Percentiles rank a stretch among this genome's conserved stretches.
These are phyloP conservation scores for Neofusicoccum ribis DNA, from an alignment of 2,329 filamentous ascomycete genomes.

Conservation along the genomic window DNA sequence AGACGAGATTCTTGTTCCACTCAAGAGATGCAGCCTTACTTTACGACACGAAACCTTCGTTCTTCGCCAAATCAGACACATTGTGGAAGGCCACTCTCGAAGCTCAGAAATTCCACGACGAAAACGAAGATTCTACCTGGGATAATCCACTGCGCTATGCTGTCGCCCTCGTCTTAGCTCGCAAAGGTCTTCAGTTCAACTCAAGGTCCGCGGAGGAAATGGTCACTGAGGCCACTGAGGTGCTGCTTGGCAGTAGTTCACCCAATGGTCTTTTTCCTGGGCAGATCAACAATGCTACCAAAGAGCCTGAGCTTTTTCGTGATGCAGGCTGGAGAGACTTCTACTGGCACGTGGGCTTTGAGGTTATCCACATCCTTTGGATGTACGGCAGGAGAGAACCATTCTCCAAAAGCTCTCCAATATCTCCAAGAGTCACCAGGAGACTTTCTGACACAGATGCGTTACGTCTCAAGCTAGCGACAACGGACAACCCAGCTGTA, in stretches of 20 bases:
- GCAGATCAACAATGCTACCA: neutral
- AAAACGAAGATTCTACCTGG: neutral
- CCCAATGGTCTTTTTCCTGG: neutral
- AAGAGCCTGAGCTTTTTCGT: neutral
- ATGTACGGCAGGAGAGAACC: neutral
- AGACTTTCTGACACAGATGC: too few species aligned
- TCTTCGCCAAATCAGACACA: neutral
- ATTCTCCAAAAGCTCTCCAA: too few species aligned
- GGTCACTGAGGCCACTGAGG: neutral
- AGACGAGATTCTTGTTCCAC: constrained; percentile 21
- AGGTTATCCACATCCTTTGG: constrained; percentile 19
- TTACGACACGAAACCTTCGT: neutral
- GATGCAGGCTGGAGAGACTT: neutral
- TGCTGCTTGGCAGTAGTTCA: neutral
- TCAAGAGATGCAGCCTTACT: constrained; percentile 18
- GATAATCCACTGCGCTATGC: neutral
- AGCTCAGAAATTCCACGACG: neutral
- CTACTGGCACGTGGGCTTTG: constrained; percentile 18
- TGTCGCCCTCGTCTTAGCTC: neutral
- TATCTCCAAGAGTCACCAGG: too few species aligned
- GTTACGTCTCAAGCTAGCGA: too few species aligned
- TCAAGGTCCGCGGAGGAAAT: neutral
- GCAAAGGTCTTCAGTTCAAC: neutral
- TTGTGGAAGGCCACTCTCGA: neutral
- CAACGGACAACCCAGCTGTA: too few species aligned